Conservation (phyloP, 345 rosid genomes). For the Stellera chamaejasme region DNA sequence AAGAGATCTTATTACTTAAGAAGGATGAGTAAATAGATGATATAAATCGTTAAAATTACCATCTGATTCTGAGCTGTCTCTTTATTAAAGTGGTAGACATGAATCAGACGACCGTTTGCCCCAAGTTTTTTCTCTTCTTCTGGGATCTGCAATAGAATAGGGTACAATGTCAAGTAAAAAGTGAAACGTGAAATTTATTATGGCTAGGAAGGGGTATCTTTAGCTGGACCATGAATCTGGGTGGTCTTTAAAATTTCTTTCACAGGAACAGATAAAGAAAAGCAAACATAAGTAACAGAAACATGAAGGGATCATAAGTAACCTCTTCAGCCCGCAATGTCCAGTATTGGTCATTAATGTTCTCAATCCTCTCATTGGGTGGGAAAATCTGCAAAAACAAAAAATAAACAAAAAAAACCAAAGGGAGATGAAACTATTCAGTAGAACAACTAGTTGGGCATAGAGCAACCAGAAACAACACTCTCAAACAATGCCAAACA, state of each 20-base stretch:
- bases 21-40: background rate
- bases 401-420: no score
- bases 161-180: background rate
- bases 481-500: background rate
- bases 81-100: slow-evolving; percentile 85
- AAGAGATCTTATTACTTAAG: no score
- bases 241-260: background rate
- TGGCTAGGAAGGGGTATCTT: no score
- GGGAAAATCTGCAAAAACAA: slow-evolving; percentile 68
- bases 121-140: slow-evolving; percentile 98
- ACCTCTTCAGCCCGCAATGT: slow-evolving; percentile 98
- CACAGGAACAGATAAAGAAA: background rate
- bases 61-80: slow-evolving; percentile 77
- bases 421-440: background rate
- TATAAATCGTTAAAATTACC: slow-evolving; percentile 15
- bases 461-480: slow-evolving; percentile 4
- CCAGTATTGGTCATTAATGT: slow-evolving; percentile 96
- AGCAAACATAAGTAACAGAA: background rate
- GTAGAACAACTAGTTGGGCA: background rate
- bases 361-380: slow-evolving; percentile 73
- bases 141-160: slow-evolving; percentile 44
- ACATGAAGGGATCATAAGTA: slow-evolving; percentile 11
- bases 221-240: no score
- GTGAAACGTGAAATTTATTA: background rate
- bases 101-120: slow-evolving; percentile 80